Evolutionary conservation across 306 rosid species (phyloP).

Genomic region (Hippophae rhamnoides): DNA sequence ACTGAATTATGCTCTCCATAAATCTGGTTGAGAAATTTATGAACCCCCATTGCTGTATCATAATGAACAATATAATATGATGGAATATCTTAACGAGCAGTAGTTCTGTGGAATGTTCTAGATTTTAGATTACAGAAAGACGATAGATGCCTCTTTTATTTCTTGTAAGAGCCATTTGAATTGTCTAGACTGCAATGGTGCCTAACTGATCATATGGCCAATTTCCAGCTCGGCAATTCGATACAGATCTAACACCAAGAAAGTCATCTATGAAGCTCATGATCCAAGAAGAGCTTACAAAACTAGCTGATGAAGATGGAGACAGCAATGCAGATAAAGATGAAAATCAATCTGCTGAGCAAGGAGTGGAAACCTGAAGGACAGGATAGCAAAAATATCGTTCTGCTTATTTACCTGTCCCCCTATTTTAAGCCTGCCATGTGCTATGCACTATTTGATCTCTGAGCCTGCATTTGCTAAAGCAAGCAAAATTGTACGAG

Average conservation of each 20-base stretch:
- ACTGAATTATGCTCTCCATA: neutral
- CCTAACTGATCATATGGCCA: conserved; percentile 4
- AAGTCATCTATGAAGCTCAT: conserved; percentile 77
- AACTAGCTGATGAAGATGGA: conserved; percentile 60
- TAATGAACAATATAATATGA: neutral
- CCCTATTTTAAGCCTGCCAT: conserved; percentile 2
- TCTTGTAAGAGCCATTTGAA: neutral
- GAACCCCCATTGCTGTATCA: neutral
- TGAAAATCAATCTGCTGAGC: conserved; percentile 37
- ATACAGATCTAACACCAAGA: conserved; percentile 59
- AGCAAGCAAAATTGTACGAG: conserved; percentile 18
- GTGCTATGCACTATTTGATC: conserved; percentile 19
- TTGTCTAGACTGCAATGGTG: neutral
- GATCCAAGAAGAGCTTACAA: conserved; percentile 93
- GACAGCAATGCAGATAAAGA: conserved; percentile 44
- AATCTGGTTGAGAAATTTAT: neutral
- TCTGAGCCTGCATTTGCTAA: conserved; percentile 19
- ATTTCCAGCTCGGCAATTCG: conserved; percentile 55
- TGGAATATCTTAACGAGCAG: neutral
- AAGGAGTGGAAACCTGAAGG: conserved; percentile 53
- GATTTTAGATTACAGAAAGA: neutral
- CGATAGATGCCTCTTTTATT: neutral
- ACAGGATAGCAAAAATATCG: conserved; percentile 22
- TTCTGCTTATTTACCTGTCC: conserved; percentile 8
- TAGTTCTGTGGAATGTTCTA: neutral